Evolutionary conservation across 2,329 filamentous ascomycete species (phyloP).

Genomic region (Phialemoniopsis sp.): DNA sequence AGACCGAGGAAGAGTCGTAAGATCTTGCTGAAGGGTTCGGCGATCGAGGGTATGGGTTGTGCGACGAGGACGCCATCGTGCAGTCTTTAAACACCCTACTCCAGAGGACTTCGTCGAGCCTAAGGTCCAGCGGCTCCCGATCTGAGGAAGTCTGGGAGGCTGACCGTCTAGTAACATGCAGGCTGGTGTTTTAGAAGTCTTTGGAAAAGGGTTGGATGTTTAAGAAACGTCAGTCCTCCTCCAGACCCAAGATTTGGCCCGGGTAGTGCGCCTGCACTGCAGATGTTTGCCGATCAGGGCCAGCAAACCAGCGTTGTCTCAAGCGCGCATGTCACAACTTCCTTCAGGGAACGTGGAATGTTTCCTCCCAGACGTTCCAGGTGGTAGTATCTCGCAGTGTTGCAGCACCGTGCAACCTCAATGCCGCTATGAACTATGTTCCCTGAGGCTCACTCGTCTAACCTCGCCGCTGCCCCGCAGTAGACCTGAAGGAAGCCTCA

Average conservation of each 20-base stretch:
- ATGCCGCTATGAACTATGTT: constrained; percentile 14
- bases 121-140: constrained; percentile 2
- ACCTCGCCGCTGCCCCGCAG: constrained; percentile 3
- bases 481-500: background rate
- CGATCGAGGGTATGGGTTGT: constrained; percentile 56
- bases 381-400: constrained; percentile 15
- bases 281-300: constrained; percentile 13
- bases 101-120: background rate
- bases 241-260: background rate
- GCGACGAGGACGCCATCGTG: constrained; percentile 51
- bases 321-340: constrained; percentile 7
- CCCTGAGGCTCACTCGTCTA: constrained; percentile 1
- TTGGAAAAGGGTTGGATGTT: constrained; percentile 12
- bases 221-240: constrained; percentile 8
- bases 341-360: constrained; percentile 15
- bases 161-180: constrained; percentile 21
- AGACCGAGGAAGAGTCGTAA: constrained; percentile 62
- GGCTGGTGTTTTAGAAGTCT: constrained; percentile 17
- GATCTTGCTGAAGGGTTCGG: constrained; percentile 58
- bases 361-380: constrained; percentile 11
- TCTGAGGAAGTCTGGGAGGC: constrained; percentile 5
- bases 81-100: constrained; percentile 6
- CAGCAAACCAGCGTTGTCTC: constrained; percentile 10
- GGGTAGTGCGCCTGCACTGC: background rate
- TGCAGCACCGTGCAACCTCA: constrained; percentile 20